Conservation (phyloP, 345 rosid genomes). For the Odontarrhena argentea region DNA sequence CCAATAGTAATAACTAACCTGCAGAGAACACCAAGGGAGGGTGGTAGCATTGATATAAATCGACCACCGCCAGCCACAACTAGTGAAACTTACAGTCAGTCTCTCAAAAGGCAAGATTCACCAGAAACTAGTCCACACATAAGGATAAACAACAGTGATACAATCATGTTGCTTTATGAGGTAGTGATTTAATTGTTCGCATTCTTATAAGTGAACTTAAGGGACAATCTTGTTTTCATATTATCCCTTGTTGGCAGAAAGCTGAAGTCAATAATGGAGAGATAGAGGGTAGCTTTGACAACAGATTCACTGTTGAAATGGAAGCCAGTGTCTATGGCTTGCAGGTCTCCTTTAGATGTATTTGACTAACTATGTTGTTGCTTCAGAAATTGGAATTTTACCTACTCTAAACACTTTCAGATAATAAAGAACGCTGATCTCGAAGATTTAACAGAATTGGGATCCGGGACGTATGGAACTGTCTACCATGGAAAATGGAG, state of each 20-base stretch:
- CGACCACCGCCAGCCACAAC: slow-evolving; percentile 36
- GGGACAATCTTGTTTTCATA: slow-evolving; percentile 3
- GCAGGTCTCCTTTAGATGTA: slow-evolving; percentile 42
- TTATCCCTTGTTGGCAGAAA: slow-evolving; percentile 42
- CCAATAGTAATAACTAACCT: slow-evolving; percentile 23
- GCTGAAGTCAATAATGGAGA: slow-evolving; percentile 39
- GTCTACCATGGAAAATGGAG: slow-evolving; percentile 81
- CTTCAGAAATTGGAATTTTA: slow-evolving; percentile 7
- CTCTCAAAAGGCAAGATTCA: slow-evolving; percentile 39
- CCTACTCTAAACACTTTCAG: slow-evolving; percentile 41
- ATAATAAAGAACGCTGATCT: slow-evolving; percentile 65
- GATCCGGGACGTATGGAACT: slow-evolving; percentile 77
- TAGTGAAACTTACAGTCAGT: slow-evolving; percentile 28
- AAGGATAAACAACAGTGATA: slow-evolving; percentile 40
- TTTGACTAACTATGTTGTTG: too few species aligned
- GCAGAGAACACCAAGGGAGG: slow-evolving; percentile 23
- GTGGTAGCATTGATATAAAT: slow-evolving; percentile 32
- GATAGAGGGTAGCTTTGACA: slow-evolving; percentile 46
- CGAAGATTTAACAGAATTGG: slow-evolving; percentile 65
- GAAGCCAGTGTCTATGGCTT: slow-evolving; percentile 70
- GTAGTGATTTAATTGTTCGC: slow-evolving; percentile 32
- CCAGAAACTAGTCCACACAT: slow-evolving; percentile 31
- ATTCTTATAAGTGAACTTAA: slow-evolving; percentile 5
- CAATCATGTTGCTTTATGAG: slow-evolving; percentile 32
- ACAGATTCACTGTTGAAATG: slow-evolving; percentile 63